phyloP scores from a whole-genome alignment of 75 land plant genomes.

The Cryptomeria japonica region DNA sequence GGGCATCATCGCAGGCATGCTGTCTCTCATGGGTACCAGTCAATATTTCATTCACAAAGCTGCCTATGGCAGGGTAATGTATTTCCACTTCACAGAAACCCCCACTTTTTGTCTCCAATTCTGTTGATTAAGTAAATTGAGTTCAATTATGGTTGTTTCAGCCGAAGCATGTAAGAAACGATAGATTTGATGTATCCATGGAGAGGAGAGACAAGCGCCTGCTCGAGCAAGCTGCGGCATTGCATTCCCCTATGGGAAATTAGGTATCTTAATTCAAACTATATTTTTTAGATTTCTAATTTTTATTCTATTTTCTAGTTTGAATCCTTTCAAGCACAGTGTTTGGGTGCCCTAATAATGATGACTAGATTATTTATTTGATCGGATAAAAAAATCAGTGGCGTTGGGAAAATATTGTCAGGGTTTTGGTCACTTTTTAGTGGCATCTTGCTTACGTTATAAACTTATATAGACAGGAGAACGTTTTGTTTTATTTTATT shows the following conservation, averaged over 20 bases:
- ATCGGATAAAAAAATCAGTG: neutral
- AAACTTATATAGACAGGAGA: neutral
- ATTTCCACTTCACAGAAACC: neutral
- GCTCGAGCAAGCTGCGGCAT: constrained; percentile 26
- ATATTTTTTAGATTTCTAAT: neutral
- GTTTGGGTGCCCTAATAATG: neutral
- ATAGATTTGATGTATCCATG: constrained; percentile 81
- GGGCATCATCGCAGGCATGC: constrained; percentile 85
- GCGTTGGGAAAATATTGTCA: neutral
- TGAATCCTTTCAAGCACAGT: neutral
- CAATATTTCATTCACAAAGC: constrained; percentile 74
- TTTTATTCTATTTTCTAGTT: neutral
- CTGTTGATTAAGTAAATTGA: neutral
- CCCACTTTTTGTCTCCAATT: neutral
- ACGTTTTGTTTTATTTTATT: too few relatives aligned
- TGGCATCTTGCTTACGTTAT: neutral
- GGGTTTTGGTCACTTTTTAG: neutral
- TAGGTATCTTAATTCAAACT: neutral
- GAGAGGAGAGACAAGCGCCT: constrained; percentile 80
- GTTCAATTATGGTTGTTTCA: constrained; percentile 22
- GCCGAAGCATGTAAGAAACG: constrained; percentile 88
- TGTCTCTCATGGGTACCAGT: constrained; percentile 67
- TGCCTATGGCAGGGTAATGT: constrained; percentile 64
- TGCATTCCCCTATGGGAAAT: neutral
- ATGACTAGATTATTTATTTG: neutral